Evolutionary conservation across 257 asterid species (phyloP).

Genomic region (Sherardia arvensis): DNA sequence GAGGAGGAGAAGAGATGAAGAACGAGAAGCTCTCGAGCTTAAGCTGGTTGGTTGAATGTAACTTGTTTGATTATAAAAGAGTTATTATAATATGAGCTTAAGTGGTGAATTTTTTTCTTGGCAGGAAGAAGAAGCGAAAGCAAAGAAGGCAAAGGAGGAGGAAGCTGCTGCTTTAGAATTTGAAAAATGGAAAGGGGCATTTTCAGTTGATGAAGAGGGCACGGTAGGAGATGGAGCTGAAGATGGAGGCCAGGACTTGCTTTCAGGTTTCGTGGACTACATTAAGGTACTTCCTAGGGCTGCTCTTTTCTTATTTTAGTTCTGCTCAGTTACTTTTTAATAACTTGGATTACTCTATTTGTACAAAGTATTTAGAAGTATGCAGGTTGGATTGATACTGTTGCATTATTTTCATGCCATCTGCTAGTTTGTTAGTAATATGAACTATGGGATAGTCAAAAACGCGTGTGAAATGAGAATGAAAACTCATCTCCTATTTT

Average conservation of each 20-base stretch:
- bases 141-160: slow-evolving; percentile 84
- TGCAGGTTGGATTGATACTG: background rate
- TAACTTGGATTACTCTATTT: background rate
- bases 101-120: slow-evolving; percentile 7
- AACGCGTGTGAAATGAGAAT: background rate
- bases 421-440: background rate
- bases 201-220: slow-evolving; percentile 97
- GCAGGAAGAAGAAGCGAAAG: slow-evolving; percentile 93
- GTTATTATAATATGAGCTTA: slow-evolving; percentile 2
- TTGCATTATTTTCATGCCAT: background rate
- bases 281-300: slow-evolving; percentile 52
- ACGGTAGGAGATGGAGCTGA: slow-evolving; percentile 76
- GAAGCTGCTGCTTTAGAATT: slow-evolving; percentile 88
- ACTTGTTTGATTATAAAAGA: background rate
- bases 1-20: slow-evolving; percentile 95
- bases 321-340: background rate
- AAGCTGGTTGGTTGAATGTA: slow-evolving; percentile 51
- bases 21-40: slow-evolving; percentile 88
- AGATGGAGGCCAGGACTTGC: slow-evolving; percentile 78
- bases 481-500: slow-evolving; percentile 7
- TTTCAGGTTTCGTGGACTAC: slow-evolving; percentile 83
- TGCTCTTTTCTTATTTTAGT: background rate
- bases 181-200: slow-evolving; percentile 91
- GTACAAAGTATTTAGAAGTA: background rate
- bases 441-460: background rate